These are phyloP conservation scores for Phylloporus arenicola DNA, from an alignment of 768 basidiomycete species.

Conservation along the genomic window DNA sequence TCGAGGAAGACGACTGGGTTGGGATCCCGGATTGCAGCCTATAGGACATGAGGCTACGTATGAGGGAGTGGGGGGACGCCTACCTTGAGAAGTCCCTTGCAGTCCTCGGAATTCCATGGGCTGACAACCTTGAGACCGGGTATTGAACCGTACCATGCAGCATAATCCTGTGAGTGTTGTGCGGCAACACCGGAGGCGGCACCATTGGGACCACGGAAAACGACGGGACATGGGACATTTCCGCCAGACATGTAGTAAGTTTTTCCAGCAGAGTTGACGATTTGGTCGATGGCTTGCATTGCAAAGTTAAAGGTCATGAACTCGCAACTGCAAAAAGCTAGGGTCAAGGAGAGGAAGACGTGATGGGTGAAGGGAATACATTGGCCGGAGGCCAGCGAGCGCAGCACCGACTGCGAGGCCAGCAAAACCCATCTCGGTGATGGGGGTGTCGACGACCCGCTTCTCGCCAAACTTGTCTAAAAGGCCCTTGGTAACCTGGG, in stretches of 20 bases:
- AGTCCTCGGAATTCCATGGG: constrained; percentile 98
- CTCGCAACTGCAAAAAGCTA: constrained; percentile 64
- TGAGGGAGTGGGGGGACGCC: constrained; percentile 10
- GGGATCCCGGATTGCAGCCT: constrained; percentile 97
- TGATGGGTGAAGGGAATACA: constrained; percentile 44
- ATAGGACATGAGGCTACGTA: neutral
- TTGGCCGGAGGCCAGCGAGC: constrained; percentile 87
- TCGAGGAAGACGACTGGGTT: constrained; percentile 99
- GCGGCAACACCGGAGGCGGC: constrained; percentile 95
- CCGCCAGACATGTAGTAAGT: constrained; percentile 99
- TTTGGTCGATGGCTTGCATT: constrained; percentile 99
- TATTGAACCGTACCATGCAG: constrained; percentile 88
- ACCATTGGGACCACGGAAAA: constrained; percentile 99
- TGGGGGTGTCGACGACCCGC: constrained; percentile 95
- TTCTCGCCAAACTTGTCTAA: constrained; percentile 99
- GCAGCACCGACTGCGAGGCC: constrained; percentile 95
- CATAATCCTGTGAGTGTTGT: constrained; percentile 97
- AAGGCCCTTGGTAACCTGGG: constrained; percentile 93
- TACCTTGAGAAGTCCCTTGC: constrained; percentile 96
- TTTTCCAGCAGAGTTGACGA: constrained; percentile 99
- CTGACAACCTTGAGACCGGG: constrained; percentile 97
- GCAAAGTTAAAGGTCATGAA: constrained; percentile 99
- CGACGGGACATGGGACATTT: constrained; percentile 96
- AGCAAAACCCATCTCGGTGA: constrained; percentile 98
- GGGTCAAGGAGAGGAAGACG: constrained; percentile 7